Evolutionary conservation across 176 grass and related monocot genomes (phyloP), one percentile per base, ranked within the genome.

Genomic region (Elaeis guineensis): DNA sequence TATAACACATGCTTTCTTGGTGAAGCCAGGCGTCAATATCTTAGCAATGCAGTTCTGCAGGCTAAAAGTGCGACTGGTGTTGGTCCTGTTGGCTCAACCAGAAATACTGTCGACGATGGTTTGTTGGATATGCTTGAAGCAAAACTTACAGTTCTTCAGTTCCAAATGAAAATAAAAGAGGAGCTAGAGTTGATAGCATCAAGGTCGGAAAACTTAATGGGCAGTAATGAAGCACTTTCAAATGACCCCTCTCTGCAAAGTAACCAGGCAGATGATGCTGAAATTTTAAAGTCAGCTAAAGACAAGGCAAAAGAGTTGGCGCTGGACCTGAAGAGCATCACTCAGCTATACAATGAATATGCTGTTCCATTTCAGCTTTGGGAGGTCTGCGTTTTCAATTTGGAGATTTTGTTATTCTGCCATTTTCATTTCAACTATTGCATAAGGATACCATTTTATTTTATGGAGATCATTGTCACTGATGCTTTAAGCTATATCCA

Each of bases 131-230:
- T 97, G 77, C 87, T 97, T 71, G 92, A 97, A 82, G 87, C 82
- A 64, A 97, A 97, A 71, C 87, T 91, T 77, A 75, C 81, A 50
- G 81, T 97, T 25, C 76, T 97, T 73, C 87, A 76, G 26, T 90
- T 97, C 69, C 92, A 97, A 80, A 97, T 97, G 72, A 81, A 81
- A 88, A 89, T 97, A 54, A 91, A 86, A 77, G 75, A 91, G 50
- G 81, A 87, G 20, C 60, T 97, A 32, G 87, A 91, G 70, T 85
- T 58, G 54, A 63, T 97, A 63, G 73, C 72, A 44, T 80, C 75
- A 20, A 67, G 62, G 15, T 51, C 66, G 53, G 77, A 76, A 73
- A 67, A 54, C 72, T 19, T 70, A 17, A 58, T 72, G 24, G 70
- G 51, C 61, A 80, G 63, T 77, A 79, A 54, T 52, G 83, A 78